Base-by-base conservation (phyloP, 768 basidiomycete genomes). In the Suillus brevipes region DNA sequence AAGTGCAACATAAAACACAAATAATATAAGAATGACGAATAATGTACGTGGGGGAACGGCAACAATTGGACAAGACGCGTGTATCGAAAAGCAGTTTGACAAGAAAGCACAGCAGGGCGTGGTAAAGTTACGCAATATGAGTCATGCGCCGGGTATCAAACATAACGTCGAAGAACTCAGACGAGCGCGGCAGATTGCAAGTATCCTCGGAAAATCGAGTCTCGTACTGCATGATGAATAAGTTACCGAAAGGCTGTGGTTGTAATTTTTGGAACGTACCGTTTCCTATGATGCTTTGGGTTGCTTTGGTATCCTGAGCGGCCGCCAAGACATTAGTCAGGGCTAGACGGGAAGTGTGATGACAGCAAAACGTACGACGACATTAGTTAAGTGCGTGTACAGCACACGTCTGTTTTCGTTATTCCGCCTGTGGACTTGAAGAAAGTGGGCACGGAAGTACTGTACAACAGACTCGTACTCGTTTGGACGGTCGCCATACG, bases 391-490 rank as follows among this genome's bases (percentile, higher is more conserved):
- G 73, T 92, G 92, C 4, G 87, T 89, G 72, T 92, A 94, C 3
- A 94, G 78, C n/a, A 90, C 89, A 60, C 92, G 85, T 49, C 87
- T 84, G 69, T 90, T 89, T 70, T 92, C 88, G 68, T 93, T 92
- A 65, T 91, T 94, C 67, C 85, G 84, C 69, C 87, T 80, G 74
- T 93, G 91, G 20, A 91, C 75, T 75, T 94, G 91, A 65, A 91
- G 78, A 78, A 95, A 95, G 70, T 94, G 93, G 42, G 91, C 89
- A 12, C 90, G 89, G 85, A 95, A 94, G 77, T 94, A 94, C 71
- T 90, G 87, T 50, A 92, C 87, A 25, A 92, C 90, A 6, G 88
- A 86, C 64, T 93, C 90, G 70, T 88, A 92, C 70, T 89, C 89
- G 73, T 94, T 94, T n/a, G 85, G 77, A 47, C 92, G 86, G 67